Conservation (phyloP, 345 rosid genomes). For the Draba incana region DNA sequence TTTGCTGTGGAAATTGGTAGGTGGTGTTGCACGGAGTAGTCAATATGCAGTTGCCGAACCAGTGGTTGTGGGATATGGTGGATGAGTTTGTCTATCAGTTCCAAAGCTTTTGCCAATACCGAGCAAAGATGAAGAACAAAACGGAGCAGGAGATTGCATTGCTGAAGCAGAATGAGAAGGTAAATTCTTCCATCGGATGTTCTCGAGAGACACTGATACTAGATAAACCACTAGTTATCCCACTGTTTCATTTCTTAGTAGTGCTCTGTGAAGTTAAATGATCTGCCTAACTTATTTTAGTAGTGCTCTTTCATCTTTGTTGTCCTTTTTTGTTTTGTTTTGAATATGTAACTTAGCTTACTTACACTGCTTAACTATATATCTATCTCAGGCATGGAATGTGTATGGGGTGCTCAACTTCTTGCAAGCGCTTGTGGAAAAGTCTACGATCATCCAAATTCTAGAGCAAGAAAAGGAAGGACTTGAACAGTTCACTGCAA, state of each 20-base stretch:
- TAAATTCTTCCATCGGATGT: slow-evolving; percentile 15
- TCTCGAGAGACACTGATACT: not conserved
- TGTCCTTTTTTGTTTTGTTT: no score
- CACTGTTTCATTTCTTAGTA: not conserved
- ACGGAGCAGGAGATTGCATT: slow-evolving; percentile 87
- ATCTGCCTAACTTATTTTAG: no score
- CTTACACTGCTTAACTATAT: not conserved
- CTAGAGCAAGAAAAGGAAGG: slow-evolving; percentile 95
- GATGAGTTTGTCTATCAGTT: slow-evolving; percentile 99
- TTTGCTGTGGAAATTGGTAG: slow-evolving; percentile 36
- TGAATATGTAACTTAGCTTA: not conserved
- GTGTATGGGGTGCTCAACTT: slow-evolving; percentile 97
- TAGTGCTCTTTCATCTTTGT: no score
- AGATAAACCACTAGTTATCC: not conserved
- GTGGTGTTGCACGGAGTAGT: slow-evolving; percentile 95
- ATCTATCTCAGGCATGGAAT: slow-evolving; percentile 75
- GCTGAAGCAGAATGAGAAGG: slow-evolving; percentile 80
- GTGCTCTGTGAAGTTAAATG: not conserved
- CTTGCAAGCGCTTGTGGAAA: slow-evolving; percentile 98
- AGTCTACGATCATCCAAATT: slow-evolving; percentile 81
- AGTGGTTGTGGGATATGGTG: slow-evolving; percentile 99
- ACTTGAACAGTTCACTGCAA: slow-evolving; percentile 88
- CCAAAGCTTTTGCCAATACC: slow-evolving; percentile 93
- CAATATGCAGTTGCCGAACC: slow-evolving; percentile 95
- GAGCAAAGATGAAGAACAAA: slow-evolving; percentile 96